A percentile compares a stretch with the other conserved stretches of the same genome.
phyloP scores from a whole-genome alignment of 2,329 filamentous ascomycete genomes.

The Kalmusia sp. region DNA sequence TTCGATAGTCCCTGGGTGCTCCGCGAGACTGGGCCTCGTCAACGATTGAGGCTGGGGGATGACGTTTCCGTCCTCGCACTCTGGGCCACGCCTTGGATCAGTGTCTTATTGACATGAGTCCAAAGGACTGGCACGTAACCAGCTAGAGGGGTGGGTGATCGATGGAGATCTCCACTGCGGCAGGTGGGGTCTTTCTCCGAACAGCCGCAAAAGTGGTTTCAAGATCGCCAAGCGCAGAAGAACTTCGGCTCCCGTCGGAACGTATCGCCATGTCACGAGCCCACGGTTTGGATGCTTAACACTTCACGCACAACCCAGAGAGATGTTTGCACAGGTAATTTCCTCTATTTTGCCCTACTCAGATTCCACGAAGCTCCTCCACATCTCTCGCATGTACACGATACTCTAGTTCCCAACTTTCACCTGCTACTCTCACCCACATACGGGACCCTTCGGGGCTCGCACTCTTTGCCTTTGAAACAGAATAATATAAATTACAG shows the following conservation, averaged over 20 bases:
- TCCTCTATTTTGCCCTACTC: slow-evolving; percentile 6
- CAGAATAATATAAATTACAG: slow-evolving; percentile 33
- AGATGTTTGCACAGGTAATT: neutral
- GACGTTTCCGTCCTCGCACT: neutral
- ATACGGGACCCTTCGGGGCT: neutral
- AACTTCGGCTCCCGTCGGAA: neutral
- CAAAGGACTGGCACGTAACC: too few species aligned
- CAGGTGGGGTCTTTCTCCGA: neutral
- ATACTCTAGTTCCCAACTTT: neutral
- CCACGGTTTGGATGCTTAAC: neutral
- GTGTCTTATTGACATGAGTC: neutral
- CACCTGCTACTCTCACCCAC: neutral
- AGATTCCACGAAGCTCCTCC: neutral
- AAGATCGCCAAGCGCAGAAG: neutral
- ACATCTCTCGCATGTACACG: slow-evolving; percentile 1
- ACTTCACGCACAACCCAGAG: neutral
- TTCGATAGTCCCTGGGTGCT: slow-evolving; percentile 1
- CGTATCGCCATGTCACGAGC: neutral
- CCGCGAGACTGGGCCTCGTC: neutral
- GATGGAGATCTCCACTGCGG: slow-evolving; percentile 7
- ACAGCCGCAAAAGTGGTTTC: neutral
- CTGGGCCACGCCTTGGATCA: neutral
- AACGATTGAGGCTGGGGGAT: slow-evolving; percentile 11
- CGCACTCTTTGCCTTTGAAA: neutral
- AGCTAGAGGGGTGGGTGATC: neutral